Evolutionary conservation across 2,329 filamentous ascomycete species (phyloP).

Genomic region (Fusarium sp.): DNA sequence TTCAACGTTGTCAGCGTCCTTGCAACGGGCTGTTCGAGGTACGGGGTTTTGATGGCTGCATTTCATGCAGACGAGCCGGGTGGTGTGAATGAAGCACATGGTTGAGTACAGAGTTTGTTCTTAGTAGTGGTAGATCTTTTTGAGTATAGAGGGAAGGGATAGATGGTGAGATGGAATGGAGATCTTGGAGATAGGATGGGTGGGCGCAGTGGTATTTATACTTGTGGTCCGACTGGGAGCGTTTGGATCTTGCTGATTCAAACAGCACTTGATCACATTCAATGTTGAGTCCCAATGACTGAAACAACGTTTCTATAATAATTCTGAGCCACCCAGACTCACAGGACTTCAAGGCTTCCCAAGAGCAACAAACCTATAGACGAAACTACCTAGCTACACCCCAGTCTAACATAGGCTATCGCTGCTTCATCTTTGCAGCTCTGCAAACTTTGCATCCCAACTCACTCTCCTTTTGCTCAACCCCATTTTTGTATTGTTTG

Average conservation of each 20-base stretch:
- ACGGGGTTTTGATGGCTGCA: background rate
- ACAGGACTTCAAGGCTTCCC: too few species aligned
- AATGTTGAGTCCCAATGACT: accelerated
- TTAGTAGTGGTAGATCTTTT: too few species aligned
- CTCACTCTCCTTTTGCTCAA: background rate
- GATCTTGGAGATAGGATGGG: background rate
- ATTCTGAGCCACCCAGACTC: background rate
- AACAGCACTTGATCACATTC: background rate
- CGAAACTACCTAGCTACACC: too few species aligned
- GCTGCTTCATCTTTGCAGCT: background rate
- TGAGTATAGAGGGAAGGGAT: background rate
- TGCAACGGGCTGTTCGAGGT: background rate
- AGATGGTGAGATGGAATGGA: background rate
- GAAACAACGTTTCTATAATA: background rate
- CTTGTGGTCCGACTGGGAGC: too few species aligned
- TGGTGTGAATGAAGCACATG: background rate
- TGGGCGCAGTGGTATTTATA: background rate
- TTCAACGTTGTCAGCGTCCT: background rate
- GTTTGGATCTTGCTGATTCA: background rate
- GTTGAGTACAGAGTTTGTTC: accelerated
- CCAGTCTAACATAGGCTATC: background rate
- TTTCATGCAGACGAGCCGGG: background rate
- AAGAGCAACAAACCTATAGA: too few species aligned
- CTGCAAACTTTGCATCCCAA: background rate
- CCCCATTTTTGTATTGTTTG: background rate